Evolutionary conservation across 139 green algal species (phyloP), one percentile per base, ranked within the genome.

Genomic region (Auxenochlorella protothecoides): DNA sequence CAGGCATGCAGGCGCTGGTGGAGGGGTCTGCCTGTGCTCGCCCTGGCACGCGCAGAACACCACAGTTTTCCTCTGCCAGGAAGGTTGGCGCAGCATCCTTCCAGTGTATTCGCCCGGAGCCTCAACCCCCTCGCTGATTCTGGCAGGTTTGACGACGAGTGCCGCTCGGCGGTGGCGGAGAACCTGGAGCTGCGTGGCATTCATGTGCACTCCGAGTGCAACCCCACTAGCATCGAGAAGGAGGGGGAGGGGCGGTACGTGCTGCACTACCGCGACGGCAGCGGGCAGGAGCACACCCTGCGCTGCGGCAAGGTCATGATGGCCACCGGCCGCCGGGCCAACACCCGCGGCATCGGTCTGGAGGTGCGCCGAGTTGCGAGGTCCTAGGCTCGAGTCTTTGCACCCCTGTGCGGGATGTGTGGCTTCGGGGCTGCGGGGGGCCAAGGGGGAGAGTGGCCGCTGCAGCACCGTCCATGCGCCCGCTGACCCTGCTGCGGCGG

Each of bases 81-180:
- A 44, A 44, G 27, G 27, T 44, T 44, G 27, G 27, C 27, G 27
- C 27, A 44, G 27, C 27, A 44, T 44, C 27, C 27, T 44, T 44
- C 27, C 27, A 44, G 27, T 44, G 27, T 44, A 44, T 44, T 1
- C 27, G 27, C 27, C 27, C 27, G 27, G 27, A 44, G 27, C 27
- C 27, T 44, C 27, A 44, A 44, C 27, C 27, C 27, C 27, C 27
- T 1, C 27, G 27, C 27, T 44, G 27, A 44, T 44, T 44, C 27
- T 44, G 27, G 71, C 72, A 71, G 80, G 4, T 88, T 87, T 73
- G 83, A 88, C 57, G 75, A 76, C 12, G 83, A 88, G 71, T 75
- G 76, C 13, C 63, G 73, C n/a, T 16, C 54, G 8, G 63, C 76
- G 6, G 73, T 70, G 14, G 56, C 64, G n/a, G 76, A 80, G 13